Percentiles rank a stretch among this genome's conserved stretches.
Conservation (phyloP, 2,329 filamentous ascomycete species). For the Macrophomina phaseolina region DNA sequence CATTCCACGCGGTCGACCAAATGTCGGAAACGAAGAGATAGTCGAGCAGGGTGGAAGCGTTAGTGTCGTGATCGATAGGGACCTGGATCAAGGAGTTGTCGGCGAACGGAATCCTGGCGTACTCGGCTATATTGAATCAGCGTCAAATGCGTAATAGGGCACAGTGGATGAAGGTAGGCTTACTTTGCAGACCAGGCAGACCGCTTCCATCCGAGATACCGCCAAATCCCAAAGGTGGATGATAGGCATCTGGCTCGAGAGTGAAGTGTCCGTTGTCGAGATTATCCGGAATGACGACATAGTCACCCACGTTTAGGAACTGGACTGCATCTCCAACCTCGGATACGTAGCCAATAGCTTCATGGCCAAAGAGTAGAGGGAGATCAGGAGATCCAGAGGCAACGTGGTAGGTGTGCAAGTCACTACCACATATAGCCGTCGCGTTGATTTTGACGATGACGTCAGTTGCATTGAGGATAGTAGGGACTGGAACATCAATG, state of each 20-base stretch:
- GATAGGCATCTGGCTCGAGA: slow-evolving; percentile 2
- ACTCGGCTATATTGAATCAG: slow-evolving; percentile 25
- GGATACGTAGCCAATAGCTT: slow-evolving; percentile 29
- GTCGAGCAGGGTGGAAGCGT: slow-evolving; percentile 26
- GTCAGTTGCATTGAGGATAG: slow-evolving; percentile 36
- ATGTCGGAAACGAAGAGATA: slow-evolving; percentile 45
- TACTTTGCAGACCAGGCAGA: background rate
- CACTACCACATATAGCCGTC: slow-evolving; percentile 45
- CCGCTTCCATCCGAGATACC: background rate
- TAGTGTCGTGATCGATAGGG: background rate
- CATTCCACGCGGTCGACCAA: slow-evolving; percentile 49
- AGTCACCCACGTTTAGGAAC: slow-evolving; percentile 27
- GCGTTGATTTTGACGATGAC: slow-evolving; percentile 44
- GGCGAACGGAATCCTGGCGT: slow-evolving; percentile 29
- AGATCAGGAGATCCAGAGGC: background rate
- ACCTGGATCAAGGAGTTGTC: slow-evolving; percentile 24
- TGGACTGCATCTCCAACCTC: slow-evolving; percentile 27
- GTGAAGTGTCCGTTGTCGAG: slow-evolving; percentile 26
- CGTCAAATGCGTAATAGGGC: background rate
- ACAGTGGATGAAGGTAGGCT: background rate
- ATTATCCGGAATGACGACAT: slow-evolving; percentile 29
- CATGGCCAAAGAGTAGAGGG: slow-evolving; percentile 21
- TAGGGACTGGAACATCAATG: slow-evolving; percentile 7
- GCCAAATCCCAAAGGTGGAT: background rate
- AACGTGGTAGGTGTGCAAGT: slow-evolving; percentile 44